A percentile compares a stretch with the other conserved stretches of the same genome.
These are phyloP conservation scores for Saccharomycopsis fibuligera DNA, from an alignment of 805 yeast genomes.

Conservation along the genomic window DNA sequence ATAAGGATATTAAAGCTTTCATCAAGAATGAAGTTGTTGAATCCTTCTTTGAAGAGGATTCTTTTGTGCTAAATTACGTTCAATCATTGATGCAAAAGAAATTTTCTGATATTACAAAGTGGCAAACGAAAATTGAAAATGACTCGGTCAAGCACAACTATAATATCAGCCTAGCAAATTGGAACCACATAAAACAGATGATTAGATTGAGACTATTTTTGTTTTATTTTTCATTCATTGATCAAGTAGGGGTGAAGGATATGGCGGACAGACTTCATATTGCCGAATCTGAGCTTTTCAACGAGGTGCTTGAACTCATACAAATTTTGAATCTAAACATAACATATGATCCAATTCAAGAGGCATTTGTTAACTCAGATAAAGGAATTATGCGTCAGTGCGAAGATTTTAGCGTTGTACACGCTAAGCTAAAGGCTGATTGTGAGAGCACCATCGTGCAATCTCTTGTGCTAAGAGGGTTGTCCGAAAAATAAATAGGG, in stretches of 20 bases:
- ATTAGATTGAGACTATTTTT: conserved; percentile 29
- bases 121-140: conserved; percentile 16
- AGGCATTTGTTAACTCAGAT: conserved; percentile 1
- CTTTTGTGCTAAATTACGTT: conserved; percentile 21
- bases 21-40: background rate
- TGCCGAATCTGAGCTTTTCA: conserved; percentile 15
- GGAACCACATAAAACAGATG: conserved; percentile 24
- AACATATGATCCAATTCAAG: conserved; percentile 22
- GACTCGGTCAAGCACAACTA: conserved; percentile 23
- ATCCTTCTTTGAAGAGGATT: conserved; percentile 22
- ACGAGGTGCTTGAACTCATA: conserved; percentile 24
- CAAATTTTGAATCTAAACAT: conserved; percentile 26
- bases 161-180: conserved; percentile 23
- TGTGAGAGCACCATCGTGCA: conserved; percentile 5
- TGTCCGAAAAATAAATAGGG: too few relatives aligned
- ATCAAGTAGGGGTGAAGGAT: conserved; percentile 23
- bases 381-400: conserved; percentile 18
- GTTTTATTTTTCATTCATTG: conserved; percentile 30
- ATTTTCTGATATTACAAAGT: conserved; percentile 23
- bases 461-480: background rate
- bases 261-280: conserved; percentile 24
- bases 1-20: background rate
- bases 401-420: conserved; percentile 14
- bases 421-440: conserved; percentile 6
- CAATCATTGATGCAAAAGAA: conserved; percentile 26